Evolutionary conservation across 495 filamentous ascomycete species (phyloP).

Genomic region (Aspergillus incahuasiensis): DNA sequence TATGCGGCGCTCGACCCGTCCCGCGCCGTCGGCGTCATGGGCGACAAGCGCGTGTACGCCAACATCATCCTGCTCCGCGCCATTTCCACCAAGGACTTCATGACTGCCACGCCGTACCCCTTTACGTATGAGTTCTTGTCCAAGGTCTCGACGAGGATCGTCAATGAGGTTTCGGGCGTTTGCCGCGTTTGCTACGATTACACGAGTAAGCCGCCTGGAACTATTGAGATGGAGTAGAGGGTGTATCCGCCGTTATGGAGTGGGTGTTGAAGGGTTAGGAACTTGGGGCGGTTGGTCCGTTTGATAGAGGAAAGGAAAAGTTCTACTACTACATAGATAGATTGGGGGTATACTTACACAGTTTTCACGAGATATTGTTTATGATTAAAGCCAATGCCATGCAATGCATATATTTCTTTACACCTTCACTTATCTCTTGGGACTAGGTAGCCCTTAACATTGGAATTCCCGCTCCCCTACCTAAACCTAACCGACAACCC

Average conservation of each 20-base stretch:
- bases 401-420: background rate
- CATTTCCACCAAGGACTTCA: constrained; percentile 73
- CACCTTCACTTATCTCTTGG: too few relatives aligned
- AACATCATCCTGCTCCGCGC: constrained; percentile 63
- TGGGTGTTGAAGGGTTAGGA: background rate
- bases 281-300: too few relatives aligned
- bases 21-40: constrained; percentile 74
- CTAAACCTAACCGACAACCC: too few relatives aligned
- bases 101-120: constrained; percentile 73
- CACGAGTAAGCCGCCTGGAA: constrained; percentile 78
- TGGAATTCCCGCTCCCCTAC: too few relatives aligned
- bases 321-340: background rate
- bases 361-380: background rate
- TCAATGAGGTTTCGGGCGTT: constrained; percentile 76
- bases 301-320: background rate
- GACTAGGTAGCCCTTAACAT: too few relatives aligned
- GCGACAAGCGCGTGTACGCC: constrained; percentile 63
- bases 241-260: background rate
- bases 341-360: background rate
- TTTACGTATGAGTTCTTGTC: constrained; percentile 64
- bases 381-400: background rate
- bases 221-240: constrained; percentile 67
- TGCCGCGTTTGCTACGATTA: constrained; percentile 62
- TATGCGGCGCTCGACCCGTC: constrained; percentile 73
- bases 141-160: constrained; percentile 64